These are phyloP conservation scores for Lathyrus tuberosus DNA, from an alignment of 306 rosid genomes.

Conservation along the genomic window DNA sequence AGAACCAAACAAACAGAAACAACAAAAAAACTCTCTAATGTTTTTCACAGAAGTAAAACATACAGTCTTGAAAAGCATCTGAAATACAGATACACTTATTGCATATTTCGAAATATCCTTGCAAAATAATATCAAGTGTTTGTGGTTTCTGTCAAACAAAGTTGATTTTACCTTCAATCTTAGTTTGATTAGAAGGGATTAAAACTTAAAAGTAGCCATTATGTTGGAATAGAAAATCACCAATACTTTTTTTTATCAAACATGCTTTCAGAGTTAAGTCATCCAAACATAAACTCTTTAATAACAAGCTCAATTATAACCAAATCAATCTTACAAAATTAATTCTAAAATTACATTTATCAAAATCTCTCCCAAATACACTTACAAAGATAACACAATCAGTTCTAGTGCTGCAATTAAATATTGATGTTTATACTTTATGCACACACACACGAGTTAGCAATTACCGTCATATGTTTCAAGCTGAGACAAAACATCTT, in stretches of 20 bases:
- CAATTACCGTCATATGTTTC: constrained; percentile 75
- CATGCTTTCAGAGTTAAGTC: not conserved
- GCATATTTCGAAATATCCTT: not conserved
- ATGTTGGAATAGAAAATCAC: too few species aligned
- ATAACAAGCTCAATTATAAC: not conserved
- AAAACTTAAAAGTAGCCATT: too few species aligned
- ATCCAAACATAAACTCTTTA: not conserved
- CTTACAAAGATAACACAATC: not conserved
- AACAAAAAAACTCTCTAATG: not conserved
- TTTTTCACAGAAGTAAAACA: not conserved
- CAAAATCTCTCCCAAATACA: not conserved
- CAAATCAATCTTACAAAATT: too few species aligned
- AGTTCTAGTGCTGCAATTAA: constrained; percentile 12
- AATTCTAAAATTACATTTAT: not conserved
- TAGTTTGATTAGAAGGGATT: too few species aligned
- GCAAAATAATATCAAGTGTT: not conserved
- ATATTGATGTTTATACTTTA: not conserved
- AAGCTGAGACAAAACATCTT: constrained; percentile 76
- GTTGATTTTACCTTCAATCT: too few species aligned
- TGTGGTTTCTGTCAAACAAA: not conserved
- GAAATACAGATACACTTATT: not conserved
- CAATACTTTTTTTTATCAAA: too few species aligned
- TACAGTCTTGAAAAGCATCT: not conserved
- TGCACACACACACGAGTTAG: constrained; percentile 22
- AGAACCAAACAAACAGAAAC: not conserved